Evolutionary conservation across 1,139 yeast species (phyloP).

Genomic region (Meyerozyma carpophila): DNA sequence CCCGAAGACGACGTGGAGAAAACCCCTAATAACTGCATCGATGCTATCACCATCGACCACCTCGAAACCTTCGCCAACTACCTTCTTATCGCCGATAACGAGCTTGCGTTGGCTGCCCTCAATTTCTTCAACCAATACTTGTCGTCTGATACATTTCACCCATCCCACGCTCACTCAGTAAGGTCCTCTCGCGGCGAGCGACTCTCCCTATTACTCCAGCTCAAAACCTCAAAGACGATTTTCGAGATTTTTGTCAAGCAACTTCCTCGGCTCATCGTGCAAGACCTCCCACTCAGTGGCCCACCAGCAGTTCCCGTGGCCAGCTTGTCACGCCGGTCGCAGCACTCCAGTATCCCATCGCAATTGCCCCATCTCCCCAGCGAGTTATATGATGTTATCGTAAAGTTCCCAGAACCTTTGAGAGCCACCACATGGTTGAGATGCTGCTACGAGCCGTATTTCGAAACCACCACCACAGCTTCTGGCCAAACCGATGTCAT

Average conservation of each 20-base stretch:
- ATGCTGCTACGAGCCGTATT: constrained; percentile 73
- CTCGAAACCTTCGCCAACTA: constrained; percentile 27
- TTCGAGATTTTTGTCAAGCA: constrained; percentile 48
- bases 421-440: constrained; percentile 96
- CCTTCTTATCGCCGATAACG: constrained; percentile 34
- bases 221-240: constrained; percentile 26
- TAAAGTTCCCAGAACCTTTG: constrained; percentile 73
- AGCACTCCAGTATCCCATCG: constrained; percentile 45
- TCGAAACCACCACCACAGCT: constrained; percentile 11
- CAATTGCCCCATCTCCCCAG: constrained; percentile 55
- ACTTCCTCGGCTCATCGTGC: constrained; percentile 57
- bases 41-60: constrained; percentile 28
- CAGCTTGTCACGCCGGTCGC: constrained; percentile 30
- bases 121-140: constrained; percentile 36
- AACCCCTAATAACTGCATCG: constrained; percentile 36
- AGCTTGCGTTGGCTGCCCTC: constrained; percentile 28
- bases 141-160: constrained; percentile 34
- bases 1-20: constrained; percentile 14
- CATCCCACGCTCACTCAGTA: constrained; percentile 23
- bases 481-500: constrained; percentile 15
- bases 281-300: constrained; percentile 12
- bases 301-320: constrained; percentile 18
- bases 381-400: constrained; percentile 55
- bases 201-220: constrained; percentile 28
- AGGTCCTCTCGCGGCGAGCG: constrained; percentile 30